phyloP scores from a whole-genome alignment of 1,284 basidiomycete species.

The Cryptococcus sp. region DNA sequence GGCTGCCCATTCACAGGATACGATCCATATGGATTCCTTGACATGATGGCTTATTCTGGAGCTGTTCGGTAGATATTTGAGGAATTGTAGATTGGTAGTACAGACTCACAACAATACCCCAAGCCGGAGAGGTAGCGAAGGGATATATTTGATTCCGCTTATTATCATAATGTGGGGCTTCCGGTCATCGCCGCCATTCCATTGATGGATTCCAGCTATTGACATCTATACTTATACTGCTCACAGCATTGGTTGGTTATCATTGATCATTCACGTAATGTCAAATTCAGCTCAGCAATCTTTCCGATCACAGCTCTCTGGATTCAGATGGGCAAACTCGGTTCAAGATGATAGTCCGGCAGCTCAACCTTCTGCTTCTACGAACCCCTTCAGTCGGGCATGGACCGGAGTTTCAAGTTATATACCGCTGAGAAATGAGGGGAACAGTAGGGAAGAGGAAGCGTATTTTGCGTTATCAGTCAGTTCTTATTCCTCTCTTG shows the following conservation, averaged over 20 bases:
- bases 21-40: not conserved
- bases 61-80: not conserved
- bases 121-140: no score
- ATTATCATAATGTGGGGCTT: no score
- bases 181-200: no score
- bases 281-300: conserved; percentile 24
- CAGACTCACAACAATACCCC: not conserved
- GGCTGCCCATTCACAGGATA: not conserved
- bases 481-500: conserved; percentile 20
- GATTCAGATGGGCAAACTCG: conserved; percentile 80
- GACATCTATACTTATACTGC: no score
- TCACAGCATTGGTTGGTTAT: no score
- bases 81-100: not conserved
- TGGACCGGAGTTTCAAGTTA: conserved; percentile 64
- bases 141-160: no score
- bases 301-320: conserved; percentile 45
- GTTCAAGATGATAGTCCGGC: conserved; percentile 61
- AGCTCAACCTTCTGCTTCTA: conserved; percentile 54
- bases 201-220: no score
- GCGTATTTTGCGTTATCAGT: conserved; percentile 92
- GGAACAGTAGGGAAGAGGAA: conserved; percentile 88
- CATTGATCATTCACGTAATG: not conserved
- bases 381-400: conserved; percentile 50
- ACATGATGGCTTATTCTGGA: not conserved
- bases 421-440: conserved; percentile 77